Evolutionary conservation across 495 filamentous ascomycete genomes (phyloP).

Genomic region (Daldinia caldariorum): DNA sequence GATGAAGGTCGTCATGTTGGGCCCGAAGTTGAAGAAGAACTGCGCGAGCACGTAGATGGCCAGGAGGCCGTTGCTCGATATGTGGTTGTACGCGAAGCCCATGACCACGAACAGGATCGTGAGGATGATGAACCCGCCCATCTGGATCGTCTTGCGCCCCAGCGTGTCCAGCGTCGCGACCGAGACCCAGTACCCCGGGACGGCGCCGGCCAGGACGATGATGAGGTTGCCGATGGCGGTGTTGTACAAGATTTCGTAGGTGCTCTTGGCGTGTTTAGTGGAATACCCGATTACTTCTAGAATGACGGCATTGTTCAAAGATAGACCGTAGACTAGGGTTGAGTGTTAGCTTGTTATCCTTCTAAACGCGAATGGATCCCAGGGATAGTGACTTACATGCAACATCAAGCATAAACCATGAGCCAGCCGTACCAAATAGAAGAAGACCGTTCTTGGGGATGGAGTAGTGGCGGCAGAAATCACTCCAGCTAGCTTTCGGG

Average conservation of each 20-base stretch:
- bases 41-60: conserved; percentile 68
- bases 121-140: conserved; percentile 75
- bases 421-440: conserved; percentile 78
- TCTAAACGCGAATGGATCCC: neutral
- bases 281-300: conserved; percentile 74
- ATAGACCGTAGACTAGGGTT: conserved; percentile 70
- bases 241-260: conserved; percentile 73
- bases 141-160: conserved; percentile 83
- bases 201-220: conserved; percentile 76
- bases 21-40: conserved; percentile 90
- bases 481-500: conserved; percentile 70
- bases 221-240: conserved; percentile 79
- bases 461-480: conserved; percentile 71
- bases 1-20: conserved; percentile 91
- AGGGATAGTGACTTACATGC: conserved; percentile 38
- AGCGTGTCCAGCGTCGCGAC: conserved; percentile 74
- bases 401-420: conserved; percentile 82
- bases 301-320: conserved; percentile 77
- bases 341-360: neutral
- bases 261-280: conserved; percentile 58
- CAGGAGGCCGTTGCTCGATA: conserved; percentile 68
- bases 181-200: conserved; percentile 82
- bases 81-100: conserved; percentile 73
- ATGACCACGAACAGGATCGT: conserved; percentile 79
- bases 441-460: conserved; percentile 74